Evolutionary conservation across 2,329 filamentous ascomycete genomes (phyloP), one percentile per base, ranked within the genome.

Genomic region (Chaetomiaceae sp.): DNA sequence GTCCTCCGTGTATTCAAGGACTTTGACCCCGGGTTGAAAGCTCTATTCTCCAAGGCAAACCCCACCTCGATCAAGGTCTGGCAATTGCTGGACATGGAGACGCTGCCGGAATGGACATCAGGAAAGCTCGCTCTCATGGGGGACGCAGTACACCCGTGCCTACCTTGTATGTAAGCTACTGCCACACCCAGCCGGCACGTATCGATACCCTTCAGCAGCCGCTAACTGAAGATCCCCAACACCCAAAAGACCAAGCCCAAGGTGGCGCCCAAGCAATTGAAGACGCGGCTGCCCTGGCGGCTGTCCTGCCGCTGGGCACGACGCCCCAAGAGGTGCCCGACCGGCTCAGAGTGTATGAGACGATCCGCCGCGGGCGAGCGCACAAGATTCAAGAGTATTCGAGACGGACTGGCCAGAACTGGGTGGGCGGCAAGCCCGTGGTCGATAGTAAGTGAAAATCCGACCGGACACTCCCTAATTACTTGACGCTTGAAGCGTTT

Each of bases 61-160:
- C 65, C 71, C 0, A 62, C 69, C 0, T 70, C 69, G 0, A 61
- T 84, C 18, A 81, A 78, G 50, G 68, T 81, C 0, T 86, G 81
- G 81, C 75, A 74, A 20, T 65, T 86, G 1, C 64, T 84, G 4
- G 85, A 88, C 57, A 85, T 86, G 79, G 75, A 79, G 4, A 67
- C 73, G 1, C 65, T 87, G 14, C 73, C 76, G 0, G 72, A 67
- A 0, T 88, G 82, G 78, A 69, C 73, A 0, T 74, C 77, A 2
- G 77, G 67, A 0, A 74, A 71, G 5, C 63, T 86, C 16, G 81
- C 75, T 1, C 65, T 87, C 0, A 65, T 88, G 0, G 85, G 85
- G 0, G 85, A 88, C 62, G 82, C 85, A 0, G 85, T 82, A 0
- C 85, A 89, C 63, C 83, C 85, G 0, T 86, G 87, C 61, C 69